Base-by-base conservation (phyloP, 2,329 filamentous ascomycete genomes). In the Helotiales sp. region DNA sequence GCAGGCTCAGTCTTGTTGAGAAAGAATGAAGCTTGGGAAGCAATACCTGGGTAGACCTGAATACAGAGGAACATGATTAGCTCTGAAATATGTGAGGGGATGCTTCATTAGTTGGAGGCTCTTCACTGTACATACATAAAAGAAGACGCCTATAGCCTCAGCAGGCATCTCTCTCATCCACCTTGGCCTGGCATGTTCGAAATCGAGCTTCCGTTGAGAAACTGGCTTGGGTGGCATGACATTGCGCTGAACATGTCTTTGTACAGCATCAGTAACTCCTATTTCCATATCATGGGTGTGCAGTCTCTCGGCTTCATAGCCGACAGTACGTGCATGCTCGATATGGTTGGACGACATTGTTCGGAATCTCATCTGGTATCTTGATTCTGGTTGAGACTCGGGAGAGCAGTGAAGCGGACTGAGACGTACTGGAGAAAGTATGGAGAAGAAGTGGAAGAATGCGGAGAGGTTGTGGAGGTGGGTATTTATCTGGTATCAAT, bases 121-220 rank as follows among this genome's bases (percentile, higher is more conserved):
- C 6, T 20, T 34, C 37, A 80, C 6, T 7, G 24, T 24, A 57
- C 54, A 4, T 76, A 84, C 83, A 72, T 85, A 86, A 73, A 86
- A 84, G 79, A 87, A 87, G 3, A 87, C 84, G 2, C 86, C 85
- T 0, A 83, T 83, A 3, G 84, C 84, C 74, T 88, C 86, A 3
- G 83, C 86, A 69, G 83, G 78, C 78, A 84, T 84, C 72, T 88
- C 84, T 61, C 86, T 78, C 43, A 87, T 76, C 80, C 83, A 84
- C 65, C 83, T 78, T 11, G 86, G 86, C 58, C 86, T 79, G 2
- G 77, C 66, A 69, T 83, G 80, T 75, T 88, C 86, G 67, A 86
- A 86, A 71, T 85, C 79, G 60, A 88, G 82, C 69, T 82, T 85
- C 17, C 83, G 79, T 71, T 87, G 82, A 3, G 84, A 83, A 8